Evolutionary conservation across 2,329 filamentous ascomycete genomes (phyloP).

Genomic region (Claviceps paspali): DNA sequence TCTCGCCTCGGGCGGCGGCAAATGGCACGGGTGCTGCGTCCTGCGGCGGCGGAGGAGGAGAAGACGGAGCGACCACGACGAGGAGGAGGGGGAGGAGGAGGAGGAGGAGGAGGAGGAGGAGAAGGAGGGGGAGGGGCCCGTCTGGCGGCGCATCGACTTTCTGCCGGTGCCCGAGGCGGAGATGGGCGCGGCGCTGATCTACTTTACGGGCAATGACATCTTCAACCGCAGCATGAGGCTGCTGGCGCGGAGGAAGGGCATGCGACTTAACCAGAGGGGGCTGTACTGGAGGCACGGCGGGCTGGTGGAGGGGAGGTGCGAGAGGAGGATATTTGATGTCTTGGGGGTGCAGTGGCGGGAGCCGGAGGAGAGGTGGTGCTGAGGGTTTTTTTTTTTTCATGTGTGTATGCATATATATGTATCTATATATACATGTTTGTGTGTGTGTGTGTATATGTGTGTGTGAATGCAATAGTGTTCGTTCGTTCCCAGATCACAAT

Average conservation of each 20-base stretch:
- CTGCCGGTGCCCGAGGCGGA: slow-evolving; percentile 67
- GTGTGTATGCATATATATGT: no score
- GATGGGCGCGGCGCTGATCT: slow-evolving; percentile 74
- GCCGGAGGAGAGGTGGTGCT: slow-evolving; percentile 63
- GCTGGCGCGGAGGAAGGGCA: slow-evolving; percentile 63
- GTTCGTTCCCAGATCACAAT: no score
- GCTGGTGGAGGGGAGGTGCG: slow-evolving; percentile 58
- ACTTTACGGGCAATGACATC: slow-evolving; percentile 90
- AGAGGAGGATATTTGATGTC: slow-evolving; percentile 67
- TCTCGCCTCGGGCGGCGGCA: slow-evolving; percentile 55
- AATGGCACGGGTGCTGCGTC: slow-evolving; percentile 79
- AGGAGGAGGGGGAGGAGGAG: slow-evolving; percentile 13
- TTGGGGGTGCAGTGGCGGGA: slow-evolving; percentile 75
- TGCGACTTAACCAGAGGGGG: slow-evolving; percentile 74
- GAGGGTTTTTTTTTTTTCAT: no score
- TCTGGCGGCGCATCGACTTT: slow-evolving; percentile 75
- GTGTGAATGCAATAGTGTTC: no score
- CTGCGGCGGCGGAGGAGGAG: slow-evolving; percentile 43
- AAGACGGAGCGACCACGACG: no score
- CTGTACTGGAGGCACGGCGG: slow-evolving; percentile 55
- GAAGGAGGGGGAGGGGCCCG: slow-evolving; percentile 18
- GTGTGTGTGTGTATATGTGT: no score
- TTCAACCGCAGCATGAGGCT: slow-evolving; percentile 81
- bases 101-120: slow-evolving; percentile 5
- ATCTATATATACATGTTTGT: no score